Evolutionary conservation across 352 stramenopile species (phyloP), one percentile per base, ranked within the genome.

Genomic region (Globisporangium splendens): DNA sequence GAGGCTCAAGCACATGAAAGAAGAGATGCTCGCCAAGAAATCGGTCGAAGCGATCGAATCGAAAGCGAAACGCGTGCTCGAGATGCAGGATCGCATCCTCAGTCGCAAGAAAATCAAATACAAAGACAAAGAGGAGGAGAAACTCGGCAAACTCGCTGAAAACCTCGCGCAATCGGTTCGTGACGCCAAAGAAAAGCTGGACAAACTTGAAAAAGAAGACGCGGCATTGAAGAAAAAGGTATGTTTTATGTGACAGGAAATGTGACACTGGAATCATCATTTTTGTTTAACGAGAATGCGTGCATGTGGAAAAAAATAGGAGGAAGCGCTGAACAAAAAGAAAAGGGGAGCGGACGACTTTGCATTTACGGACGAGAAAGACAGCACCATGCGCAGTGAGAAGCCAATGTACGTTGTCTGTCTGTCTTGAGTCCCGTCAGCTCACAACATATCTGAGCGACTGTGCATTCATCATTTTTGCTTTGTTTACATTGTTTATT

Each of bases 101-200:
- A 93, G 83, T 48, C 73, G 79, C 52, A 89, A 91, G 69, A 95
- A 95, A 63, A 76, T 95, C 73, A 92, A 92, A 68, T 95, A 93
- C 66, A 93, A 93, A 66, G 86, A 93, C 59, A 89, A 93, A 54
- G 86, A 95, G 50, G 86, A 95, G 44, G 86, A 95, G 48, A 95
- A 85, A 44, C 70, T 95, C 17, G 86, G 86, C 18, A 85, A 76
- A 48, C 63, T 95, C 0, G 86, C 86, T 0, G 86, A 95, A 52
- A 73, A 93, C 54, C 70, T 93, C 10, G 82, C 74, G n/a, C 73
- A 91, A 57, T 91, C 82, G 0, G 81, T 95, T 20, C 79, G 83
- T 10, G 44, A 70, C 6, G 70, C 81, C 1, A 95, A 94, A 54
- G 86, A 95, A 41, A 85, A 86, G 33, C 68, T 95, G 0, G 86